Evolutionary conservation across 2,329 filamentous ascomycete species (phyloP).

Genomic region (Hypoxylon sp.): DNA sequence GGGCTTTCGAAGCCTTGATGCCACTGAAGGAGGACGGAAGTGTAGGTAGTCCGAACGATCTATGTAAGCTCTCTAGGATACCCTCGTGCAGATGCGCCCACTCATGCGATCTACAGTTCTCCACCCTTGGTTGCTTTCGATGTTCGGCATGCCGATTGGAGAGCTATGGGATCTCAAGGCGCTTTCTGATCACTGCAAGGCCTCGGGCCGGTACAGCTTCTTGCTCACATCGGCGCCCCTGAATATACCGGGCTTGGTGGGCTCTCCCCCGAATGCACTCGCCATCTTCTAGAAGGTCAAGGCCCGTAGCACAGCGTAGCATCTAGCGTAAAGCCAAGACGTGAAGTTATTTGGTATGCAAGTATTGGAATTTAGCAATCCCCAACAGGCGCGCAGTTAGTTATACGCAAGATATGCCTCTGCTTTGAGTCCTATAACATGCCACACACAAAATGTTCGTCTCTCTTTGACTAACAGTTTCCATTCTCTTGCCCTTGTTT

Average conservation of each 20-base stretch:
- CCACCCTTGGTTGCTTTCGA: slow-evolving; percentile 64
- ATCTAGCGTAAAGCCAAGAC: neutral
- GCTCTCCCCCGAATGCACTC: slow-evolving; percentile 64
- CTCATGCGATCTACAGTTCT: slow-evolving; percentile 55
- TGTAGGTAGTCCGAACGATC: slow-evolving; percentile 51
- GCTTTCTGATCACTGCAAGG: slow-evolving; percentile 67
- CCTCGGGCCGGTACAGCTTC: slow-evolving; percentile 70
- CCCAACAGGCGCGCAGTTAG: neutral
- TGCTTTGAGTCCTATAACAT: no score
- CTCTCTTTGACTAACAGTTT: neutral
- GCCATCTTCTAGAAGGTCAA: slow-evolving; percentile 59
- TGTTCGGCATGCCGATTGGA: slow-evolving; percentile 69
- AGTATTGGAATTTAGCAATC: neutral
- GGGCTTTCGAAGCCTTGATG: slow-evolving; percentile 75
- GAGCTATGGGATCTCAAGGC: slow-evolving; percentile 71
- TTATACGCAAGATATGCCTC: neutral
- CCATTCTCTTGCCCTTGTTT: neutral
- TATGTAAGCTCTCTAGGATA: slow-evolving; percentile 56
- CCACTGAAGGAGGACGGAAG: slow-evolving; percentile 62
- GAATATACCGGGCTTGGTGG: slow-evolving; percentile 69
- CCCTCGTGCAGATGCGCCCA: neutral
- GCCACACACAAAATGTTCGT: neutral
- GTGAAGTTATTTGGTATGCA: neutral
- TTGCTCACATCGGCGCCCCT: slow-evolving; percentile 73
- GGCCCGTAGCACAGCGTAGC: neutral